Base-by-base conservation (phyloP, 805 yeast species). In the Myxozyma kluyveri region DNA sequence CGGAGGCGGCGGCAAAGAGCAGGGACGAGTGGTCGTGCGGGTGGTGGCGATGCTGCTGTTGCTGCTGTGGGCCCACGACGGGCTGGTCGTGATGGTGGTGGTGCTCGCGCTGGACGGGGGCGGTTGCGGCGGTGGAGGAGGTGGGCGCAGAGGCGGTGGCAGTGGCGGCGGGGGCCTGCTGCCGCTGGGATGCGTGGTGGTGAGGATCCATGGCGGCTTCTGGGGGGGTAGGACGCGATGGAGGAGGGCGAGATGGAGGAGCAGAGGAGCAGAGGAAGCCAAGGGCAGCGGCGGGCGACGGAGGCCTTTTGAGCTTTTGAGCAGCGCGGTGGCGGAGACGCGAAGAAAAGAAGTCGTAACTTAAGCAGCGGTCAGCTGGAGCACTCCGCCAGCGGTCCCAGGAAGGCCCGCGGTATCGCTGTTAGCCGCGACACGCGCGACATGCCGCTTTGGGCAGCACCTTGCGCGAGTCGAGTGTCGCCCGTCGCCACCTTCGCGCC, bases 1-100 rank as follows among this genome's bases (percentile, higher is more conserved):
- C 54, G 17, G 55, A 42, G 18, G 50, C 48, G n/a, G 47, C 46
- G 12, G 49, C 49, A 32, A 49, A 45, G 35, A 23, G 32, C 10
- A 42, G 17, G 19, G 26, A 18, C 21, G 45, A 33, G 42, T 32
- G 50, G 23, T 36, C 27, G 24, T 33, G 47, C 50, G 59, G 41
- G 48, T 59, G 37, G 50, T 44, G 46, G 7, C 35, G 44, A 24
- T 48, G 52, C 21, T 29, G 50, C 22, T 29, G 50, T 9, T 40
- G 51, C 32, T 41, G 51, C 39, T 17, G 45, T 10, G 24, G 29
- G 31, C 29, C 9, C 27, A 39, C 12, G 26, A 17, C 36, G 45
- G 29, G 21, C 22, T 33, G n/a, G 44, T 37, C 19, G 12, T 33
- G 39, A 18, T 45, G 48, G 12, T 14, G 21, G 29, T 21, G 41